Evolutionary conservation across 495 filamentous ascomycete genomes (phyloP).

Genomic region (Annulohypoxylon bovei): DNA sequence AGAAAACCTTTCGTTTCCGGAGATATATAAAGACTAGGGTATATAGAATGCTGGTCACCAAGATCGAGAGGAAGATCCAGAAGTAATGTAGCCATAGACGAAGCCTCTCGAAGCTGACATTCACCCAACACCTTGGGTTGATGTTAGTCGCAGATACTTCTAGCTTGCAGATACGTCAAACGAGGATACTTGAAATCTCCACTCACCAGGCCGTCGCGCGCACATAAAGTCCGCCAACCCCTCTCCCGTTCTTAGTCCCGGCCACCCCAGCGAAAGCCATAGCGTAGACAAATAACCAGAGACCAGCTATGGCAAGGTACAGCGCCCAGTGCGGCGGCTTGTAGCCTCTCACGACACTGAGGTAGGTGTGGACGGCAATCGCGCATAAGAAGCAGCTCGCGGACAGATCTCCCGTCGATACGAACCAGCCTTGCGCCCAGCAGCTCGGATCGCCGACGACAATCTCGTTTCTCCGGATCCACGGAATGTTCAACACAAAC

Average conservation of each 20-base stretch:
- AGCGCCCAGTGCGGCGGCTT: slow-evolving; percentile 65
- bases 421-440: slow-evolving; percentile 76
- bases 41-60: slow-evolving; percentile 72
- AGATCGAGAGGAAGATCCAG: slow-evolving; percentile 79
- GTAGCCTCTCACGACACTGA: slow-evolving; percentile 67
- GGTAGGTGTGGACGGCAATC: slow-evolving; percentile 76
- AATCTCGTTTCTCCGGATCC: slow-evolving; percentile 66
- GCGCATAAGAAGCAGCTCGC: slow-evolving; percentile 76
- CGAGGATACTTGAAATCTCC: neutral
- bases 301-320: slow-evolving; percentile 56
- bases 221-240: slow-evolving; percentile 64
- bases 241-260: slow-evolving; percentile 57
- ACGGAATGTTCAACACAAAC: slow-evolving; percentile 72
- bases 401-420: slow-evolving; percentile 74
- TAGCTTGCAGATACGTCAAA: neutral
- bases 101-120: slow-evolving; percentile 63
- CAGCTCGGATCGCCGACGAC: slow-evolving; percentile 65
- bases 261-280: slow-evolving; percentile 67
- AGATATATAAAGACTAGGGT: slow-evolving; percentile 70
- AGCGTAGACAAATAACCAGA: slow-evolving; percentile 69
- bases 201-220: slow-evolving; percentile 71
- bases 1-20: slow-evolving; percentile 36
- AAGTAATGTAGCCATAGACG: slow-evolving; percentile 81
- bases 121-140: slow-evolving; percentile 71
- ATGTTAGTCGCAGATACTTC: slow-evolving; percentile 1